Evolutionary conservation across 2,329 filamentous ascomycete genomes (phyloP).

Genomic region (Didymellaceae sp.): DNA sequence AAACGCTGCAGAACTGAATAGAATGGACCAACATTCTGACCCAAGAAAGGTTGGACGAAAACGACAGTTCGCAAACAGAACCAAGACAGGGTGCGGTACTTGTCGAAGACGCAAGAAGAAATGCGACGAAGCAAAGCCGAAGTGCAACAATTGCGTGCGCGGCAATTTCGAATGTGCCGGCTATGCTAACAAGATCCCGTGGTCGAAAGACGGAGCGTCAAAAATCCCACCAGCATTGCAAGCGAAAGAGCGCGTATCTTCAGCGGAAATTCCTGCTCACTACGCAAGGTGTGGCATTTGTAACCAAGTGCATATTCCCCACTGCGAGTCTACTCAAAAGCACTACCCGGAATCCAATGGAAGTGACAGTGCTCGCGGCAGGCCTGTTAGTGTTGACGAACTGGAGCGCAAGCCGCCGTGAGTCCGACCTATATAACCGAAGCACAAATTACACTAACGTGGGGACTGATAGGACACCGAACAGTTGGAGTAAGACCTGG

Average conservation of each 20-base stretch:
- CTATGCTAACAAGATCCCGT: constrained; percentile 80
- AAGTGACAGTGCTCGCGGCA: constrained; percentile 54
- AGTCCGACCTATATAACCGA: neutral
- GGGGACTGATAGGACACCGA: constrained; percentile 1
- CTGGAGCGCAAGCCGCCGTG: constrained; percentile 45
- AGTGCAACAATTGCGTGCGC: constrained; percentile 91
- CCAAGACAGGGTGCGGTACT: constrained; percentile 94
- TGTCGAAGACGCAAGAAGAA: constrained; percentile 96
- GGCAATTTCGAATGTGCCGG: constrained; percentile 91
- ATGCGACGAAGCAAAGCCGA: constrained; percentile 91
- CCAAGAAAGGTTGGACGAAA: constrained; percentile 49
- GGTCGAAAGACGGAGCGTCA: constrained; percentile 77
- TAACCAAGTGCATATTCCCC: constrained; percentile 37
- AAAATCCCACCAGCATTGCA: constrained; percentile 69
- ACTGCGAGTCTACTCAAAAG: constrained; percentile 32
- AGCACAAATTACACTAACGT: constrained; percentile 1
- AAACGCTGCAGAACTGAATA: constrained; percentile 49
- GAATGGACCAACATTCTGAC: constrained; percentile 55
- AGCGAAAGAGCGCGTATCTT: constrained; percentile 70
- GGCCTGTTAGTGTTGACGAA: constrained; percentile 55
- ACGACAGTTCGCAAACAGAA: constrained; percentile 86
- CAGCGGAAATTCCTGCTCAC: constrained; percentile 24
- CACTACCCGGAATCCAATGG: constrained; percentile 36
- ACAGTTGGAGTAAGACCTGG: constrained; percentile 9
- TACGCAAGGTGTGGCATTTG: constrained; percentile 29